Evolutionary conservation across 352 stramenopile genomes (phyloP), one percentile per base, ranked within the genome.

Genomic region (Phytophthora hybrid): DNA sequence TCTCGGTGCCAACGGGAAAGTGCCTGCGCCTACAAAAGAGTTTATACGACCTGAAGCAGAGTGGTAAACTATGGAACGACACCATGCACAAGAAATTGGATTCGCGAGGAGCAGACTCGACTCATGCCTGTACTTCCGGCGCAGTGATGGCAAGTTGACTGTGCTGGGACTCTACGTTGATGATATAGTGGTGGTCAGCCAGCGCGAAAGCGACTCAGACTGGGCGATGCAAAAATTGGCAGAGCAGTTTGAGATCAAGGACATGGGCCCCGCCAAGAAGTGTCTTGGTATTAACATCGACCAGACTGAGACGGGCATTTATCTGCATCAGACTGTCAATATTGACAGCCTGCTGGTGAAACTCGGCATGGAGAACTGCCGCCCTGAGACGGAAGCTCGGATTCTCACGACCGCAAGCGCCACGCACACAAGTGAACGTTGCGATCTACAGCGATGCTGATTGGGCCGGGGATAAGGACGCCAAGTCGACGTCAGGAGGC

Each of bases 311-410:
- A 18, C 1, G 1, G 58, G 26, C 41, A 55, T 64, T 9, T 53
- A 31, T n/a, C 23, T 55, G 1, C 34, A 44, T 6, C 34, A 44
- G 34, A 16, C 34, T 5, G 4, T 59, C 2, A 58, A 29, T 2
- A 62, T 67, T 1, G 62, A 73, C 29, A 10, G 8, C n/a, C 67
- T 74, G 44, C 41, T 34, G 1, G 39, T 65, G 0, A 4, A 32
- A 0, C 71, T 60, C 59, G 63, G 63, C n/a, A 46, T 8, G 39
- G 58, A 74, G 11, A 74, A 74, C 53, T 63, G 67, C 41, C 1
- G 29, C 59, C 1, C 58, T 9, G 58, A 44, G 4, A 1, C 21
- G n/a, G 23, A 54, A 23, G 21, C 19, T 63, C 8, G 21, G 3
- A 13, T 55, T 56, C 58, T 11, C 26, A 5, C 58, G 58, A 23